Base-by-base conservation (phyloP, 176 grass and related monocot species). In the Thalia dealbata region DNA sequence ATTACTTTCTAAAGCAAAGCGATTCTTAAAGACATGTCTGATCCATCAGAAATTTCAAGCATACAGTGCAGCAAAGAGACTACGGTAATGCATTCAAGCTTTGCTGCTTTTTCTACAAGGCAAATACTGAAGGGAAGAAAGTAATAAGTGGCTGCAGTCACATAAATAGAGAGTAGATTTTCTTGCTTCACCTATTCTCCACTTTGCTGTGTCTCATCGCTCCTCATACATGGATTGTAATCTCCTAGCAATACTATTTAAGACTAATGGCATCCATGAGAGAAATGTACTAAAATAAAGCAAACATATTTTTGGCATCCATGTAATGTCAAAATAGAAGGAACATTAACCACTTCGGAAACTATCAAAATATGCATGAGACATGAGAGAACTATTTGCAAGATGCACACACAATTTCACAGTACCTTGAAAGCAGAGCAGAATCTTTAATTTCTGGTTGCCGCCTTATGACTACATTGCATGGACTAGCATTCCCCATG, bases 371-470 rank as follows among this genome's bases (percentile, higher is more conserved):
- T 64, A 16, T 64, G 28, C 62, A 32, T 23, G 7, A 58, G 21
- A n/a, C 62, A 32, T 23, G 7, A 58, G 21, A n/a, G 54, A 58
- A 58, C 19, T 58, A 58, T 58, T 38, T 58, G 45, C 45, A n/a
- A 58, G 19, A 58, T 48, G 52, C 6, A 30, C 28, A 32, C 12
- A 44, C 23, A 22, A 68, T 44, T 11, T 68, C 7, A 43, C 32
- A 61, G 3, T 80, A 96, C 92, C 86, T 89, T 38, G 86, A 89
- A 30, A 96, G 79, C 72, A 79, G 73, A 76, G 88, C 80, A 56
- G 78, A 74, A 89, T 92, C 84, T 73, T 82, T 92, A 77, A 80
- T 56, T 69, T 82, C 71, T 24, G 61, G 75, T 25, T 71, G 68
- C 25, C 21, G 71, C 77, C 83, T 90, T 44, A 78, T 23, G 61